Evolutionary conservation across 495 filamentous ascomycete species (phyloP).

Genomic region (Astrocystis sublimbata): DNA sequence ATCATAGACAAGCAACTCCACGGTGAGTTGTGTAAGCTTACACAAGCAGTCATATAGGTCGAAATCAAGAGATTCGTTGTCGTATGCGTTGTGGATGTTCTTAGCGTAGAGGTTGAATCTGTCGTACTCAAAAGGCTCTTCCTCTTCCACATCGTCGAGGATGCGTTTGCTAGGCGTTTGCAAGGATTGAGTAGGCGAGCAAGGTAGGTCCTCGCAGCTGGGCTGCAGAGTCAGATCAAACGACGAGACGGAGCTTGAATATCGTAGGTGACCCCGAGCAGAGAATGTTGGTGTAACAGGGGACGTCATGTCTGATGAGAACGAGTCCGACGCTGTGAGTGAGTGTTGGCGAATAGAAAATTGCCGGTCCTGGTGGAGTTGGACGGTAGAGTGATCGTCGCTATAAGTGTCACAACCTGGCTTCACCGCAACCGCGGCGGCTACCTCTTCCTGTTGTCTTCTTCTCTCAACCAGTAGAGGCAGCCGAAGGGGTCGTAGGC

Average conservation of each 20-base stretch:
- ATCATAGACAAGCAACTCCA: background rate
- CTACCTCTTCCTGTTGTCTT: conserved; percentile 42
- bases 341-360: conserved; percentile 15
- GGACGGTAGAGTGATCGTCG: background rate
- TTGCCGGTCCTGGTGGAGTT: conserved; percentile 1
- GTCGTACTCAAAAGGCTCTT: conserved; percentile 55
- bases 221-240: conserved; percentile 43
- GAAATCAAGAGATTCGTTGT: conserved; percentile 15
- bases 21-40: conserved; percentile 34
- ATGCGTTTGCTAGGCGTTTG: conserved; percentile 47
- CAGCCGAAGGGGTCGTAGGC: conserved; percentile 51
- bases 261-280: conserved; percentile 55
- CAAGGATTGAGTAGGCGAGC: conserved; percentile 44
- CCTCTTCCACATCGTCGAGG: conserved; percentile 57
- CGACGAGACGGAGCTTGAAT: conserved; percentile 54
- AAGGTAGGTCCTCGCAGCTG: conserved; percentile 44
- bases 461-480: conserved; percentile 55
- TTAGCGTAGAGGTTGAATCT: conserved; percentile 56
- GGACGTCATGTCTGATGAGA: conserved; percentile 58
- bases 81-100: conserved; percentile 26
- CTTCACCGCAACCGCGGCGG: conserved; percentile 18
- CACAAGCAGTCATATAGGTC: conserved; percentile 55
- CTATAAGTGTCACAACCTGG: background rate
- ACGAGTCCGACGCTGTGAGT: conserved; percentile 47
- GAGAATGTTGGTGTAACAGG: conserved; percentile 65